phyloP scores from a whole-genome alignment of 345 rosid species.

The Sonneratia alba region DNA sequence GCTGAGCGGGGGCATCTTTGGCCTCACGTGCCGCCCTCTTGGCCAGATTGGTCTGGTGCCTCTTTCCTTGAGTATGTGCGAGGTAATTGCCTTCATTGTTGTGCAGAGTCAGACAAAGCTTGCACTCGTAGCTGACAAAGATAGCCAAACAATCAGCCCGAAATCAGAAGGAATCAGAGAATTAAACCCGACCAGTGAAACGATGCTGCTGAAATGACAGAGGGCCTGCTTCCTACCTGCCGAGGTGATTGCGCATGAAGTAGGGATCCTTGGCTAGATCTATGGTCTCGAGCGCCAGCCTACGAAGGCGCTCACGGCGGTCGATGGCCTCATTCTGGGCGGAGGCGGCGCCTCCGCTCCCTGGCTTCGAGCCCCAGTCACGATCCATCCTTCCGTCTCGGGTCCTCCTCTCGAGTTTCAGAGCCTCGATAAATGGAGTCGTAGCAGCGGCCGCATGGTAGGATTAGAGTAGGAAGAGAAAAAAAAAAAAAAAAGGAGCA shows the following conservation, averaged over 20 bases:
- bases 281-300: conserved; percentile 94
- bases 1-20: conserved; percentile 77
- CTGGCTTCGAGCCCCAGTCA: conserved; percentile 98
- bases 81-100: conserved; percentile 92
- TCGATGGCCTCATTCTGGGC: conserved; percentile 93
- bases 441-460: no score
- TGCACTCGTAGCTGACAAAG: conserved; percentile 76
- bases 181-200: not conserved
- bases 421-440: no score
- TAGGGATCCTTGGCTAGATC: conserved; percentile 98
- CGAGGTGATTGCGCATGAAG: conserved; percentile 98
- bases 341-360: conserved; percentile 97
- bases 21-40: conserved; percentile 99
- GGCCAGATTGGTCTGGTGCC: conserved; percentile 70
- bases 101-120: conserved; percentile 90
- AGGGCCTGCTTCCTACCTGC: conserved; percentile 36
- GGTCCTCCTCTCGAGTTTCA: not conserved
- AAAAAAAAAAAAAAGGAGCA: no score
- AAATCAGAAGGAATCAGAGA: not conserved
- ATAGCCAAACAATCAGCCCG: conserved; percentile 5
- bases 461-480: no score
- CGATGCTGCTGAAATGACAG: not conserved
- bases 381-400: conserved; percentile 49
- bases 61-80: conserved; percentile 96
- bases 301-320: conserved; percentile 94